These are phyloP conservation scores for Ustilago loliicola DNA, from an alignment of 1,284 basidiomycete genomes.

Conservation along the genomic window DNA sequence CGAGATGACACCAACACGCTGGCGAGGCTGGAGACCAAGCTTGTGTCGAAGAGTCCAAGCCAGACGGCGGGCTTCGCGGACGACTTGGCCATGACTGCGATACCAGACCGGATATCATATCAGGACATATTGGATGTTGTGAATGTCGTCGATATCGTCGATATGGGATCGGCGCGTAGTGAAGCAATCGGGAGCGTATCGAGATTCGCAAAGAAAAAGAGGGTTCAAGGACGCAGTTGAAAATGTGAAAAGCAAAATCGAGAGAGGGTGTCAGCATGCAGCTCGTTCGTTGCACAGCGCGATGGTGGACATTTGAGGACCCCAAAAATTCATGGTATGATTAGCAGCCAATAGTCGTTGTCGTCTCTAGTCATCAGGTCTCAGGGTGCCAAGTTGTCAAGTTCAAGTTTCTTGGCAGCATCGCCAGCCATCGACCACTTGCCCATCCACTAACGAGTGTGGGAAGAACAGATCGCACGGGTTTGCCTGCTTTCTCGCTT, in stretches of 20 bases:
- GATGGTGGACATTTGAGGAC: constrained; percentile 5
- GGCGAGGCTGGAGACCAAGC: constrained; percentile 54
- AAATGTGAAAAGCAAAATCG: constrained; percentile 13
- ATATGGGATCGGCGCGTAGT: neutral
- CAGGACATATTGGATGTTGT: neutral
- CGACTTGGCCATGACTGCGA: constrained; percentile 43
- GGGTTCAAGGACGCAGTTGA: constrained; percentile 10
- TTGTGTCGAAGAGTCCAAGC: constrained; percentile 58
- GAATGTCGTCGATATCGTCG: neutral
- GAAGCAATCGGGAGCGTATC: constrained; percentile 3
- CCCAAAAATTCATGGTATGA: neutral
- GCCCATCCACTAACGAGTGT: neutral
- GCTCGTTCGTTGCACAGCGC: constrained; percentile 21
- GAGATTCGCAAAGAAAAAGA: constrained; percentile 11
- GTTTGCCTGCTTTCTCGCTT: too few species aligned
- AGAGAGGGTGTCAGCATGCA: constrained; percentile 39
- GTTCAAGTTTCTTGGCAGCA: neutral
- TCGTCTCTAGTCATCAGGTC: constrained; percentile 1
- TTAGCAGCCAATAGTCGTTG: neutral
- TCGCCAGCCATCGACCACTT: neutral
- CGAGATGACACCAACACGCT: constrained; percentile 63
- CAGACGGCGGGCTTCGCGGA: constrained; percentile 47
- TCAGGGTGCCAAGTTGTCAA: neutral
- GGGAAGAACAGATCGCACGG: neutral
- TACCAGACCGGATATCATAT: neutral